Evolutionary conservation across 2,329 filamentous ascomycete genomes (phyloP), one percentile per base, ranked within the genome.

Genomic region (Fusarium cyanostomum): DNA sequence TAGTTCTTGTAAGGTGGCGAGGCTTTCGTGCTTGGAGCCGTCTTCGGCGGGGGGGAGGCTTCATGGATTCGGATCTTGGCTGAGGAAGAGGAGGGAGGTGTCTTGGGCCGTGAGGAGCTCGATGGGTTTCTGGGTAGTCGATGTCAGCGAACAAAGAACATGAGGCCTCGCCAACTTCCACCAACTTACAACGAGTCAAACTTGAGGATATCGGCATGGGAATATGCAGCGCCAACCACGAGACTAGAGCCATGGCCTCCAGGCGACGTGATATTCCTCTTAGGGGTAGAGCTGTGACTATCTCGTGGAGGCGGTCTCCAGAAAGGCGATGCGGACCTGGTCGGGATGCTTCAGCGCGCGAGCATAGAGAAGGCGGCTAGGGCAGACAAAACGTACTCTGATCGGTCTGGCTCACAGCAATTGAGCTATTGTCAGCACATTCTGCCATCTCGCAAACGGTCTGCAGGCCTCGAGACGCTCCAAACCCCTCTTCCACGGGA

Each of bases 201-300:
- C 77, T 94, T 96, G 70, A 97, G 84, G 73, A 97, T 92, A 79
- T 98, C 94, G 26, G 94, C 92, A 78, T 99, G 95, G 12, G 95
- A 98, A 75, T 99, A 99, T 41, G 94, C 90, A 54, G 95, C 95
- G 68, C 95, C 95, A 58, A 98, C 91, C 31, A 99, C 91, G 61
- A 94, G 86, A 71, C 82, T 87, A 46, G 88, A 80, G 69, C 91
- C 89, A 74, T 85, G 84, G 48, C 80, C 74, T 28, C 66, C 65
- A 37, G 76, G 71, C 18, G 73, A 70, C 45, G 74, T 75, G 18
- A 72, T 70, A 68, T 81, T 78, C 71, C 82, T 84, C 74, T 84
- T 87, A 31, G 82, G 77, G 15, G 80, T 79, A 55, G 79, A 72
- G 72, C 43, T 67, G 50, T 58, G 60, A 16, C 53, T 59, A 57